phyloP scores from a whole-genome alignment of 768 basidiomycete species.

The Podaxis sp. region DNA sequence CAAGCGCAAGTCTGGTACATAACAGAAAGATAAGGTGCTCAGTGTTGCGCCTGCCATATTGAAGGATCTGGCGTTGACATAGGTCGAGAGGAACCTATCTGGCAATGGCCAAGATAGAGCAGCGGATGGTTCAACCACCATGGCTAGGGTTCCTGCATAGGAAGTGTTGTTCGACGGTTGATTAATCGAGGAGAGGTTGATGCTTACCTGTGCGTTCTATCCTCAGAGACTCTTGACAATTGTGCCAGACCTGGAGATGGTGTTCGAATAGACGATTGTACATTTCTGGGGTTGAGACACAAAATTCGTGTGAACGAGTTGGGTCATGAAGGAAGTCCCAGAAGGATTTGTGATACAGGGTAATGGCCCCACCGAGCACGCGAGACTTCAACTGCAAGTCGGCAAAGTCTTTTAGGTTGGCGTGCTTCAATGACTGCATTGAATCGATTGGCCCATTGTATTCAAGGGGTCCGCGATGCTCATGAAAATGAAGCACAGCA shows the following conservation, averaged over 20 bases:
- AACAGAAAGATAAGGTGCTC: not conserved
- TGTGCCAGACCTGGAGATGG: not conserved
- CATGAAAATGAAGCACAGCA: not conserved
- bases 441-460: not conserved
- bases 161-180: not conserved
- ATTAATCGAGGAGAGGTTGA: not conserved
- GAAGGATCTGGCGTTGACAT: not conserved
- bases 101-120: not conserved
- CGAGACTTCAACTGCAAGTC: not conserved
- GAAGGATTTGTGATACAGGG: conserved; percentile 7
- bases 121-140: not conserved
- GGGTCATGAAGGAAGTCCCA: conserved; percentile 7
- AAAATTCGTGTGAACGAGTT: not conserved
- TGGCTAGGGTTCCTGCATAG: not conserved
- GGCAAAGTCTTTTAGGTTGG: not conserved
- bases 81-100: not conserved
- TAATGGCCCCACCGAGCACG: not conserved
- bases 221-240: not conserved
- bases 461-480: not conserved
- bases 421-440: not conserved
- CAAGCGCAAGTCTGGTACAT: not conserved
- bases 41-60: not conserved
- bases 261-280: not conserved
- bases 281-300: not conserved
- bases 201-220: not conserved